Evolutionary conservation across 768 basidiomycete genomes (phyloP).

Genomic region (Gloeostereum incarnatum): DNA sequence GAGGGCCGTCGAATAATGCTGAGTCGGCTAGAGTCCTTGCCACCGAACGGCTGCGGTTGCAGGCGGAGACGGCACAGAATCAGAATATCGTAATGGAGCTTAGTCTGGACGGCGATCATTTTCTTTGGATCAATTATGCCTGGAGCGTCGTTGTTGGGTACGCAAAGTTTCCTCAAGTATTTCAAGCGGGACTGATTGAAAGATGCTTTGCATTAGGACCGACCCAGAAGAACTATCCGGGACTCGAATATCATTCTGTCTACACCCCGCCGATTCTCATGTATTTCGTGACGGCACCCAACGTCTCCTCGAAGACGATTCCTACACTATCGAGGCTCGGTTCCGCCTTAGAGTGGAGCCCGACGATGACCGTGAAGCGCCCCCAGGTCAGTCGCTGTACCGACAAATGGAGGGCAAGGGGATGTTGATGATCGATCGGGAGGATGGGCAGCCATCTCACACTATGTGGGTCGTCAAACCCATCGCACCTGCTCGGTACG

Average conservation of each 20-base stretch:
- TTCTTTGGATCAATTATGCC: constrained; percentile 94
- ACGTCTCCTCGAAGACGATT: constrained; percentile 82
- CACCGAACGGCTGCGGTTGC: constrained; percentile 78
- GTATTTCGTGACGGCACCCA: constrained; percentile 85
- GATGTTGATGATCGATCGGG: constrained; percentile 95
- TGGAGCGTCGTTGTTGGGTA: constrained; percentile 91
- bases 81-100: constrained; percentile 96
- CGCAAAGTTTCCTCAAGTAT: constrained; percentile 16
- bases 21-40: constrained; percentile 82
- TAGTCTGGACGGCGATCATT: constrained; percentile 86
- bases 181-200: constrained; percentile 6
- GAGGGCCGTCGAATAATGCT: constrained; percentile 36
- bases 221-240: constrained; percentile 75
- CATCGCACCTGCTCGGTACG: constrained; percentile 58
- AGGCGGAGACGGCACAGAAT: constrained; percentile 92
- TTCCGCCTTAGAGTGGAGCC: constrained; percentile 81
- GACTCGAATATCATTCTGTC: constrained; percentile 70
- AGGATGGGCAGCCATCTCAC: constrained; percentile 81
- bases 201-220: constrained; percentile 37
- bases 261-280: constrained; percentile 70
- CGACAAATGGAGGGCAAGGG: constrained; percentile 96
- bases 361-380: constrained; percentile 46
- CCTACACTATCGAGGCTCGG: constrained; percentile 86
- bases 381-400: constrained; percentile 41
- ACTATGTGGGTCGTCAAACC: constrained; percentile 98